These are phyloP conservation scores for Pseudonitzschia multistriata DNA, from an alignment of 108 stramenopile genomes.

Conservation along the genomic window DNA sequence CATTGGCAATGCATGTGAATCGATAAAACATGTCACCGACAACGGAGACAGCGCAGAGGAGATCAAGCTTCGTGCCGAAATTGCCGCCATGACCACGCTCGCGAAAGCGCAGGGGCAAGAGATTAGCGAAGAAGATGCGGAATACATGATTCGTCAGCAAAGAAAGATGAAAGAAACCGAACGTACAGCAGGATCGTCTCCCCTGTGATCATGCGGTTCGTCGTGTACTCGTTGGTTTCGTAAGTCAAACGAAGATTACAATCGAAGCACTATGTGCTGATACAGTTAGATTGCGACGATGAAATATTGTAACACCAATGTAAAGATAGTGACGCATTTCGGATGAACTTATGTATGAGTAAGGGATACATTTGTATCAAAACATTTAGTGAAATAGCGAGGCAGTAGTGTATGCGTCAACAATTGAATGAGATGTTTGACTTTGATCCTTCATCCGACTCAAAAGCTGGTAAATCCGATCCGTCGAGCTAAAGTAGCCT, in stretches of 20 bases:
- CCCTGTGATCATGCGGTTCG: neutral
- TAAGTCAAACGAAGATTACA: neutral
- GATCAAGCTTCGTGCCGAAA: conserved; percentile 80
- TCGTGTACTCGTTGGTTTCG: neutral
- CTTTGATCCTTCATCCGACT: neutral
- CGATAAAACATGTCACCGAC: conserved; percentile 13
- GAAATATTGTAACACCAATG: neutral
- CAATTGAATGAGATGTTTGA: no score
- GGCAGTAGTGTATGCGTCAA: no score
- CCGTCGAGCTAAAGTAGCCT: neutral
- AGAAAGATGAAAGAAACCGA: conserved; percentile 30
- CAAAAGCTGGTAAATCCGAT: neutral
- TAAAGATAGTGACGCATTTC: neutral
- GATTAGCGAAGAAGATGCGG: conserved; percentile 73
- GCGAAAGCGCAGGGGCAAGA: conserved; percentile 92
- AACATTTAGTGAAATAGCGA: no score
- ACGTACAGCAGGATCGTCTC: neutral
- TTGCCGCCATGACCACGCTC: conserved; percentile 86
- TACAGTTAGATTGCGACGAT: neutral
- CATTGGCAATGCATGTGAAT: conserved; percentile 60
- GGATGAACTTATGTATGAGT: neutral
- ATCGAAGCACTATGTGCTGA: neutral
- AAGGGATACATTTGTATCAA: no score
- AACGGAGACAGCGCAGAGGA: conserved; percentile 32
- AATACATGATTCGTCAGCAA: conserved; percentile 80